A percentile compares a stretch with the other conserved stretches of the same genome.
phyloP scores from a whole-genome alignment of 2,329 filamentous ascomycete species.

The Tolypocladium guangdongense region DNA sequence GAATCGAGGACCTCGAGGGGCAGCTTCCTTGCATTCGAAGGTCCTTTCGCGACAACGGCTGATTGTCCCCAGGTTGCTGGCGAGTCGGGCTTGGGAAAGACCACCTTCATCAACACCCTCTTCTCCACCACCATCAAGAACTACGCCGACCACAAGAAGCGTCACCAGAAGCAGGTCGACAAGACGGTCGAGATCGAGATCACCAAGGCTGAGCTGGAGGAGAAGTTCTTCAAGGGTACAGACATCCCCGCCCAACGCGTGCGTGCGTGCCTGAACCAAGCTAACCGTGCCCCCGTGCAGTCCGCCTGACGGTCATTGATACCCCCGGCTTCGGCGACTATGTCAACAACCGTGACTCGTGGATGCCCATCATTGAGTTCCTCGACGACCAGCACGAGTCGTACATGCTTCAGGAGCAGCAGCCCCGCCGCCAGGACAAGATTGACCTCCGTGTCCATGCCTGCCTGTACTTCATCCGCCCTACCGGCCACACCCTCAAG shows the following conservation, averaged over 20 bases:
- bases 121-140: constrained; percentile 99
- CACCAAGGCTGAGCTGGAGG: constrained; percentile 97
- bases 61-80: constrained; percentile 65
- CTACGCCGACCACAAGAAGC: constrained; percentile 99
- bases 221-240: constrained; percentile 99
- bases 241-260: background rate
- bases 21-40: background rate
- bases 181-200: constrained; percentile 99
- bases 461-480: constrained; percentile 98
- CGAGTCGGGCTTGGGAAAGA: constrained; percentile 97
- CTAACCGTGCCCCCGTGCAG: constrained; percentile 34
- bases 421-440: constrained; percentile 95
- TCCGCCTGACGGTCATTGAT: constrained; percentile 96
- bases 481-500: constrained; percentile 96
- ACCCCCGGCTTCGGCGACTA: constrained; percentile 99
- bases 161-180: constrained; percentile 98
- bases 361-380: constrained; percentile 99
- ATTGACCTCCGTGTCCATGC: constrained; percentile 98
- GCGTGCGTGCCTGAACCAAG: background rate
- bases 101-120: constrained; percentile 99
- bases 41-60: background rate
- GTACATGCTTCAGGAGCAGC: constrained; percentile 99
- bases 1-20: no score
- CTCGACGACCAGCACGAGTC: constrained; percentile 99
- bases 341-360: constrained; percentile 99